A percentile compares a stretch with the other conserved stretches of the same genome.
Evolutionary conservation across 2,329 filamentous ascomycete species (phyloP).

Genomic region (Pestalotiopsis sp.): DNA sequence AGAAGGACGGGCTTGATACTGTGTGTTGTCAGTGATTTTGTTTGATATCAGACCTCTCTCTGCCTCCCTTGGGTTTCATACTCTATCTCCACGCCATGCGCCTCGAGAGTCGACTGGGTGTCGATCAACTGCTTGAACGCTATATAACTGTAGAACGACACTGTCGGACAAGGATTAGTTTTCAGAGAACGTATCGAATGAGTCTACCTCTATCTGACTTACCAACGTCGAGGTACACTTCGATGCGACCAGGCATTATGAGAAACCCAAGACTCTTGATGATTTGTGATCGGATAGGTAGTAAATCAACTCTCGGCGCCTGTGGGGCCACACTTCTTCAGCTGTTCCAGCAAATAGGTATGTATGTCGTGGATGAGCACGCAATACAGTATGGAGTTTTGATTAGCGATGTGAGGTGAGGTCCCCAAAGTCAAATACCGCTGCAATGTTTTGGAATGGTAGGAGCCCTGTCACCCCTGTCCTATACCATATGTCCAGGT

Average conservation of each 20-base stretch:
- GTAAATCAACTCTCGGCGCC: not conserved
- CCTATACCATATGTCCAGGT: not conserved
- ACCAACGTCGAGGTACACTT: constrained; percentile 71
- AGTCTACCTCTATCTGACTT: constrained; percentile 25
- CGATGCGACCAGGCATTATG: constrained; percentile 65
- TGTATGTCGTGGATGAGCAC: not conserved
- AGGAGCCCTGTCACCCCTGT: no score
- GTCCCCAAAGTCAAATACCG: not conserved
- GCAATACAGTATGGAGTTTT: not conserved
- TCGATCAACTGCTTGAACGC: constrained; percentile 60
- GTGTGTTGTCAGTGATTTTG: not conserved
- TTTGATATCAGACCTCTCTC: not conserved
- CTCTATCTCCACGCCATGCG: constrained; percentile 68
- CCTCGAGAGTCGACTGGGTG: constrained; percentile 56
- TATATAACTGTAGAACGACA: constrained; percentile 65
- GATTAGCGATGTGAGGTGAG: not conserved
- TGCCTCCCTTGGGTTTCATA: constrained; percentile 39
- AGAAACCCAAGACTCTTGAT: not conserved
- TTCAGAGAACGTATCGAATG: constrained; percentile 10
- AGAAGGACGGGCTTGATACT: constrained; percentile 76
- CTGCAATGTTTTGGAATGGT: not conserved
- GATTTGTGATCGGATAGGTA: not conserved
- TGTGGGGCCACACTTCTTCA: not conserved
- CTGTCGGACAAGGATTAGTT: constrained; percentile 41
- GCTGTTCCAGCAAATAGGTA: not conserved